Conservation (phyloP, 2,329 filamentous ascomycete species). For the Monosporascus ibericus region DNA sequence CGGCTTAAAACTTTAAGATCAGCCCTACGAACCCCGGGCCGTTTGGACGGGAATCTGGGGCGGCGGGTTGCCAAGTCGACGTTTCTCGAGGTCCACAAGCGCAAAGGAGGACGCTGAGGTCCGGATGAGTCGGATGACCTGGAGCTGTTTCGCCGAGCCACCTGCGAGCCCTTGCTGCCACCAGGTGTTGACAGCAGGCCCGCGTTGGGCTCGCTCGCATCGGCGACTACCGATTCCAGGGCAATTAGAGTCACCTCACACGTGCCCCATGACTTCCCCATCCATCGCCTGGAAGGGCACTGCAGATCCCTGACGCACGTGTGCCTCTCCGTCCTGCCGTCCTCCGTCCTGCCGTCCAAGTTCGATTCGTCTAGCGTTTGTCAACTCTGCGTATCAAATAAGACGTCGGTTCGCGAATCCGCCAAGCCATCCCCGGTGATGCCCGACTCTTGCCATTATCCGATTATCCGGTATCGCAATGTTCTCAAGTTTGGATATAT, state of each 20-base stretch:
- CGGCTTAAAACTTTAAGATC: conserved; percentile 29
- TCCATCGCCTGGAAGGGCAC: background rate
- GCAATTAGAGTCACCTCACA: background rate
- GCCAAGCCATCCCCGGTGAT: background rate
- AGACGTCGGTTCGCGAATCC: conserved; percentile 12
- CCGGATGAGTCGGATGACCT: background rate
- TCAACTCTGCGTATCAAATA: background rate
- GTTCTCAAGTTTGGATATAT: background rate
- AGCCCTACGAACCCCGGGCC: conserved; percentile 26
- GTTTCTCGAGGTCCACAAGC: background rate
- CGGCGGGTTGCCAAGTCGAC: background rate
- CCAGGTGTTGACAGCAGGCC: background rate
- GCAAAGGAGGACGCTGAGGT: background rate
- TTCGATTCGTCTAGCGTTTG: background rate
- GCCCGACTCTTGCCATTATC: background rate
- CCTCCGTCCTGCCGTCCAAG: background rate
- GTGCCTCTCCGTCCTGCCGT: background rate
- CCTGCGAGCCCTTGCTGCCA: too few species aligned
- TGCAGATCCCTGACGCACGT: background rate
- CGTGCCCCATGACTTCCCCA: background rate
- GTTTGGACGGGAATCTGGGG: conserved; percentile 14
- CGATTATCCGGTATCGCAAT: background rate
- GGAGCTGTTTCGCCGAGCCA: too few species aligned
- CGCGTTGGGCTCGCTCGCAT: too few species aligned
- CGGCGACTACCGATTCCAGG: too few species aligned